These are phyloP conservation scores for Mixia osmundae DNA, from an alignment of 1,284 basidiomycete genomes.

Conservation along the genomic window DNA sequence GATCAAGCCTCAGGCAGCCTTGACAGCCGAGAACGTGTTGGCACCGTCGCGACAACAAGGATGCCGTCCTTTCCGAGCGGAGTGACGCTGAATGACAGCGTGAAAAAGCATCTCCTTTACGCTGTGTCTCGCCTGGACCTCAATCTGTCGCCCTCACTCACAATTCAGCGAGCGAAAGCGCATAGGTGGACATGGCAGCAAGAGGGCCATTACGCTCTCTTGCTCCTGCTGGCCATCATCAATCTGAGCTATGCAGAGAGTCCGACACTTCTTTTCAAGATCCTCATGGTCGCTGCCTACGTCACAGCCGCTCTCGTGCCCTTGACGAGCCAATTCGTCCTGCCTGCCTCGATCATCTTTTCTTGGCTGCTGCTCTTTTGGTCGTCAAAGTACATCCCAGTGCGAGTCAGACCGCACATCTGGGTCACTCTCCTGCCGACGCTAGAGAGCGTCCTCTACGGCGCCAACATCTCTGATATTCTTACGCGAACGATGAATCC, in stretches of 20 bases:
- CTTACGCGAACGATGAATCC: constrained; percentile 84
- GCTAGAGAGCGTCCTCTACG: constrained; percentile 79
- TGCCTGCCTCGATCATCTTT: constrained; percentile 69
- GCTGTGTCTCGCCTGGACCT: constrained; percentile 7
- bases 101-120: no score
- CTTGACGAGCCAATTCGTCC: constrained; percentile 72
- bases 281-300: constrained; percentile 7
- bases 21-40: no score
- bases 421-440: constrained; percentile 84
- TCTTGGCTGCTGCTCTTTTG: constrained; percentile 52
- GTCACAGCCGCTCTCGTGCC: constrained; percentile 39
- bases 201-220: constrained; percentile 8
- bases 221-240: constrained; percentile 4
- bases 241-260: constrained; percentile 5
- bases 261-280: constrained; percentile 2
- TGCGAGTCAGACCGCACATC: constrained; percentile 46
- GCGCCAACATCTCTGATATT: constrained; percentile 89
- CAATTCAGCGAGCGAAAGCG: constrained; percentile 1
- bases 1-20: no score
- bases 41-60: no score
- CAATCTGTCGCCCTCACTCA: constrained; percentile 3
- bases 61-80: no score
- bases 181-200: constrained; percentile 6
- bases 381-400: constrained; percentile 62
- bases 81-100: no score